Percentiles rank a stretch among this genome's conserved stretches.
These are phyloP conservation scores for Brasenia schreberi DNA, from an alignment of 164 flowering plant species.

Conservation along the genomic window DNA sequence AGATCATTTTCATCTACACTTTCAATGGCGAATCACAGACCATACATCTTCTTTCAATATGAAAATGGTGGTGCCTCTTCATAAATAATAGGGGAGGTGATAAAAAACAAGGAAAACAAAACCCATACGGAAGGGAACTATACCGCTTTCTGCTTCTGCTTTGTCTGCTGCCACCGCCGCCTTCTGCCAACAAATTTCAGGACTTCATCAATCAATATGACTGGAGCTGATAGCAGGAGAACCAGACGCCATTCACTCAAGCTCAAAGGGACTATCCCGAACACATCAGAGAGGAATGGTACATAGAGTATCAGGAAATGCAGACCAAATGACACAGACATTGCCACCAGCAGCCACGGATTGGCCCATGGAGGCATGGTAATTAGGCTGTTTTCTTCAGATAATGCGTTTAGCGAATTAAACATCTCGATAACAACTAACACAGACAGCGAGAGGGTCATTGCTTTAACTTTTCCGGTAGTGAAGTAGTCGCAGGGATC, in stretches of 20 bases:
- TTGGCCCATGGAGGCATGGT: constrained; percentile 89
- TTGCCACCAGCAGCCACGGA: constrained; percentile 83
- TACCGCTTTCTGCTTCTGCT: constrained; percentile 26
- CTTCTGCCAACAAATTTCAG: constrained; percentile 54
- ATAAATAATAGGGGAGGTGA: neutral
- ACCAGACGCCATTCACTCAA: constrained; percentile 69
- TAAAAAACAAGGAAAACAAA: neutral
- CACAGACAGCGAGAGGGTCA: constrained; percentile 80
- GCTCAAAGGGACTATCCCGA: constrained; percentile 61
- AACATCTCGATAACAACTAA: constrained; percentile 92
- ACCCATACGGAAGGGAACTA: constrained; percentile 4
- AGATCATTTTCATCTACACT: too few species aligned
- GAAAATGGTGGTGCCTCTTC: neutral
- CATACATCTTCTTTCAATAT: too few species aligned
- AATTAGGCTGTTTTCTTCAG: constrained; percentile 77
- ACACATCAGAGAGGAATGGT: constrained; percentile 68
- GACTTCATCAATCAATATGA: constrained; percentile 63
- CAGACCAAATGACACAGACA: constrained; percentile 70
- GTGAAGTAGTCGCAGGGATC: constrained; percentile 84
- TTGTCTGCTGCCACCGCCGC: constrained; percentile 18
- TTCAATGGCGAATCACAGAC: too few species aligned
- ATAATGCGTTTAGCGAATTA: constrained; percentile 81
- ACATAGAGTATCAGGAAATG: constrained; percentile 70
- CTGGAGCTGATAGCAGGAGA: constrained; percentile 57
- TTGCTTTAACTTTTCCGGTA: constrained; percentile 74